Base-by-base conservation (phyloP, 805 yeast genomes). In the Candida schatavii region DNA sequence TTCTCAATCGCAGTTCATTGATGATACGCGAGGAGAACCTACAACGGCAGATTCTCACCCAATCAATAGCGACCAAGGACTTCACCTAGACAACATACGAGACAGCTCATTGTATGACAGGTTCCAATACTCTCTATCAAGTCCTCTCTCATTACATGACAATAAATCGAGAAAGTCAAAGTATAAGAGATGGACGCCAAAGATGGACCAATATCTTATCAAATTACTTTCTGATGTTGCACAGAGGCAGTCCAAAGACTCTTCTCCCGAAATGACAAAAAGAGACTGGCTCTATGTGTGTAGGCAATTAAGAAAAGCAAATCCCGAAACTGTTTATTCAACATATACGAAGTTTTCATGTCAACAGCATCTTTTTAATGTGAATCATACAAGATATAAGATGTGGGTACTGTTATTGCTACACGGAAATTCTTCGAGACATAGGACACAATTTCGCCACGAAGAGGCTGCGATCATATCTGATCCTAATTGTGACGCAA, bases 301-400 rank as follows among this genome's bases (percentile, higher is more conserved):
- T 29, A 63, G 65, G 21, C 65, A 61, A 36, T 46, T 66, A 33
- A 44, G 71, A 18, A 50, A 54, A 5, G 67, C 66, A n/a, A 65
- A 66, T 41, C 71, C 71, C 1, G 64, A 63, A 35, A 64, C 71
- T 1, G 71, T 66, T 0, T 66, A 66, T 42, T 62, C 69, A 11
- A 66, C 71, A 2, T 66, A 66, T 38, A 65, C 71, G 22, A 66
- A 66, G 41, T 66, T 65, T 38, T 62, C 68, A 7, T 64, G 70
- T 40, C 68, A 59, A 29, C 71, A 66, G 42, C 71, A 66, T 49
- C 47, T 66, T 25, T 37, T 49, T n/a, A 61, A 64, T 39, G 71
- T 66, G 14, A 61, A 57, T 28, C 70, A 66, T 36, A 64, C 55
- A 42, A 43, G 68, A 17, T 66, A 64, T 45, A 61, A 59, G 41